These are phyloP conservation scores for Verticillium nubilum DNA, from an alignment of 2,329 filamentous ascomycete genomes.

Conservation along the genomic window DNA sequence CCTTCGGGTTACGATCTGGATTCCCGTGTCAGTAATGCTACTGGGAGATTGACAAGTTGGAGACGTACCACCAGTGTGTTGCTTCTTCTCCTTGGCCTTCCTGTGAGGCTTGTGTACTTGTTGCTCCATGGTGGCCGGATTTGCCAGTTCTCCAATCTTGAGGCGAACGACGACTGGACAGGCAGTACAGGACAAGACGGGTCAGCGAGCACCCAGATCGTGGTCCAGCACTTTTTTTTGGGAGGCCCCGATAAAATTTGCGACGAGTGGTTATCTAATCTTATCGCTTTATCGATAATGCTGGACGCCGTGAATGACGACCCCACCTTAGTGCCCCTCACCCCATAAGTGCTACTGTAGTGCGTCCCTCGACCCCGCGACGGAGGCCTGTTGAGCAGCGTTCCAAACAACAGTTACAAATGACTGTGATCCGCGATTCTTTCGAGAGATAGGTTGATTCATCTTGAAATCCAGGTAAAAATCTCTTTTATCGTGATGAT, in stretches of 20 bases:
- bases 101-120: constrained; percentile 84
- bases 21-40: constrained; percentile 14
- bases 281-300: background rate
- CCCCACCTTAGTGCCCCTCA: background rate
- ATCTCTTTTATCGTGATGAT: no score
- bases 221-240: constrained; percentile 1
- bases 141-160: background rate
- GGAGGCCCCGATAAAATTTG: constrained; percentile 1
- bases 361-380: background rate
- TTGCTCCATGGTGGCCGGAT: constrained; percentile 61
- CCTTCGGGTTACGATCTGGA: constrained; percentile 77
- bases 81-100: constrained; percentile 83
- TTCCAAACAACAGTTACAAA: no score
- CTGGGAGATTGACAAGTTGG: background rate
- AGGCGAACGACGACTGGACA: background rate
- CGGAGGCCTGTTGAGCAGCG: background rate
- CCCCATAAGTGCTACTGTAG: background rate
- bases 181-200: background rate
- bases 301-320: background rate
- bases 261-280: constrained; percentile 1
- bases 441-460: no score
- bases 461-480: no score
- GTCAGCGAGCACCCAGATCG: background rate
- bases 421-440: no score
- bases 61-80: constrained; percentile 49